phyloP scores from a whole-genome alignment of 2,329 filamentous ascomycete genomes.

The Trichocomaceae sp. region DNA sequence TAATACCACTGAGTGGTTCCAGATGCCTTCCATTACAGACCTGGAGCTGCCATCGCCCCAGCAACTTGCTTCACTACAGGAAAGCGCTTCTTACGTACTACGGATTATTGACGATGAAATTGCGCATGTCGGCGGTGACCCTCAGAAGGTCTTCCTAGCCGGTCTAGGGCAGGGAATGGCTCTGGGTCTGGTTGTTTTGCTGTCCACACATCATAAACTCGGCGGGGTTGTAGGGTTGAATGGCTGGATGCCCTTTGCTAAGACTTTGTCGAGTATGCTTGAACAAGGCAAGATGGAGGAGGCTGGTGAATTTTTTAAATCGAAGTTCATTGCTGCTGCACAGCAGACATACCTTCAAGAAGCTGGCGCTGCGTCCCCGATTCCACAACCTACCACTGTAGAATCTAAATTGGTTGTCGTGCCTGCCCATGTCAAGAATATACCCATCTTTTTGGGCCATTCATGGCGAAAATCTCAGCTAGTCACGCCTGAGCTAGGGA shows the following conservation, averaged over 20 bases:
- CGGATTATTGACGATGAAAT: conserved; percentile 15
- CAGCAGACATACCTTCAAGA: conserved; percentile 1
- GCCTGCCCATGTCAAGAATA: conserved; percentile 1
- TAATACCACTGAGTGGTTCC: conserved; percentile 12
- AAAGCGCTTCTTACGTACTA: conserved; percentile 12
- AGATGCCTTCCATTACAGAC: conserved; percentile 8
- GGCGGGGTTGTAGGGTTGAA: conserved; percentile 14
- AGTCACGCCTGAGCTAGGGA: background rate
- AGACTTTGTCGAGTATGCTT: conserved; percentile 6
- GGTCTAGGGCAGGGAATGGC: conserved; percentile 16
- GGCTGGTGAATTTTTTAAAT: conserved; percentile 11
- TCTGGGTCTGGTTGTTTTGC: conserved; percentile 11
- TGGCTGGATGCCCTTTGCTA: conserved; percentile 14
- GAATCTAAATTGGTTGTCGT: background rate
- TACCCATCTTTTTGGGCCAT: conserved; percentile 1
- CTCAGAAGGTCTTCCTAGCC: conserved; percentile 12
- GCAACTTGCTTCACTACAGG: conserved; percentile 13
- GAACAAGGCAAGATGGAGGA: conserved; percentile 6
- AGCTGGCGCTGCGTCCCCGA: background rate
- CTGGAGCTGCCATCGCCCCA: conserved; percentile 2
- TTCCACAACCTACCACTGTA: background rate
- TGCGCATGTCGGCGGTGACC: conserved; percentile 6
- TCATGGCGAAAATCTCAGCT: background rate
- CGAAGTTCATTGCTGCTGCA: background rate
- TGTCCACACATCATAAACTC: conserved; percentile 12